Evolutionary conservation across 202 grass and related monocot species (phyloP), one percentile per base, ranked within the genome.

Genomic region (Zoysia matrella): DNA sequence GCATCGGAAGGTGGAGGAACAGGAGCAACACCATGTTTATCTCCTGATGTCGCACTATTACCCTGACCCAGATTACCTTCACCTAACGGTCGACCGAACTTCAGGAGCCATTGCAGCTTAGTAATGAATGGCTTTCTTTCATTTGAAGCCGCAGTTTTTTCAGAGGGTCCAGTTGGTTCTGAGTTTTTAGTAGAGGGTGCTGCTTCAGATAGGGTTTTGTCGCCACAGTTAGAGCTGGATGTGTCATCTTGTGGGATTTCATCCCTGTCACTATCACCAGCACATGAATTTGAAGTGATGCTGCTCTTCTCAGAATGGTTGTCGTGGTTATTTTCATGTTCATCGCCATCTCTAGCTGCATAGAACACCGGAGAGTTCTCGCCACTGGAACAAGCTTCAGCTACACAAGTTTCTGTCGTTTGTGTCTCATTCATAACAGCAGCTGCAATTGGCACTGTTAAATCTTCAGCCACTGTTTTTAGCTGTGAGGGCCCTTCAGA

Each of bases 21-120:
- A 11, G 39, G n/a, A 67, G 58, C 62, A 49, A 39, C 62, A 67
- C 56, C 42, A 46, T 71, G 63, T 86, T 77, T 85, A 56, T 52
- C 54, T 67, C 67, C 52, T 3, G 78, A 76, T 67, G 72, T 77
- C 44, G 85, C 63, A 52, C 36, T 73, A 46, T 60, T 77, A 22
- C 69, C 69, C 82, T 92, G 92, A 56, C 94, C 92, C 2, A 40
- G 13, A 56, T 71, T 91, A 67, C 66, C 75, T 84, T 94, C 87
- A 55, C 65, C 63, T 67, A 82, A 86, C 41, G 84, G 82, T 86
- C 83, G 95, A 47, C 89, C 86, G 36, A 99, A 76, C 80, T 86
- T 96, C 69, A 90, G 88, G 18, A 99, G 47, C 97, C 97, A 99
- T 67, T 88, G 93, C 53, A 96, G 77, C 82, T 87, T 96, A 77